phyloP scores from a whole-genome alignment of 2,329 filamentous ascomycete genomes.

The Alternaria conjuncta region DNA sequence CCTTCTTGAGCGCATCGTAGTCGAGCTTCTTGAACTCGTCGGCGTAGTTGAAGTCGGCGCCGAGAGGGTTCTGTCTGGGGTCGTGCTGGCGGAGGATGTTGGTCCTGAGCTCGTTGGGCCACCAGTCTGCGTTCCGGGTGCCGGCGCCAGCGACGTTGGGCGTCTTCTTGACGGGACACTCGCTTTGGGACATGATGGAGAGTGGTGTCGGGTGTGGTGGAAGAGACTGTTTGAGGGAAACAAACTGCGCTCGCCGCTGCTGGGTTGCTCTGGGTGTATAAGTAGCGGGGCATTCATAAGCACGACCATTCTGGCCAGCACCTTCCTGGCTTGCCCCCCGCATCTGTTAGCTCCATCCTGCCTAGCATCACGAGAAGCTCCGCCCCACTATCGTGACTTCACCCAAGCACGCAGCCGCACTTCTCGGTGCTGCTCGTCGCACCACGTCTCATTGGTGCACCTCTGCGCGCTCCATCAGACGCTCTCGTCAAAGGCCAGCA shows the following conservation, averaged over 20 bases:
- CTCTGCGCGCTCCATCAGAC: not conserved
- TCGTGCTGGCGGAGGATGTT: slow-evolving; percentile 78
- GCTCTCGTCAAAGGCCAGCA: not conserved
- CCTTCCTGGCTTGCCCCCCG: slow-evolving; percentile 33
- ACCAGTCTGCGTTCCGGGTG: slow-evolving; percentile 74
- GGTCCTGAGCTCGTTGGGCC: slow-evolving; percentile 71
- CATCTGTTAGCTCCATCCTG: slow-evolving; percentile 28
- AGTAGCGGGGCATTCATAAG: slow-evolving; percentile 40
- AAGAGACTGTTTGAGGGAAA: slow-evolving; percentile 8
- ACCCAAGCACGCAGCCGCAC: not conserved
- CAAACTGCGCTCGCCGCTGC: slow-evolving; percentile 7
- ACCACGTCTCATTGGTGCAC: not conserved
- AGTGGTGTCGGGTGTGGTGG: slow-evolving; percentile 20
- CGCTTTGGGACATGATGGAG: slow-evolving; percentile 40
- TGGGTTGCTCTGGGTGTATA: slow-evolving; percentile 23
- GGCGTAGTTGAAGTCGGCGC: slow-evolving; percentile 73
- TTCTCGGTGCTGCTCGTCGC: not conserved
- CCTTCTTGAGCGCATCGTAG: slow-evolving; percentile 75
- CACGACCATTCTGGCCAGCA: slow-evolving; percentile 30
- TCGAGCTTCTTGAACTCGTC: slow-evolving; percentile 75
- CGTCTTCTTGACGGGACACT: slow-evolving; percentile 44
- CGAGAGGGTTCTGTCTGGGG: slow-evolving; percentile 67
- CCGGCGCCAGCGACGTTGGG: slow-evolving; percentile 62
- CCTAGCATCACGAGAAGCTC: slow-evolving; percentile 13
- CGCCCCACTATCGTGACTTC: slow-evolving; percentile 16